Evolutionary conservation across 768 basidiomycete genomes (phyloP).

Genomic region (Tylopilus subfusipes): DNA sequence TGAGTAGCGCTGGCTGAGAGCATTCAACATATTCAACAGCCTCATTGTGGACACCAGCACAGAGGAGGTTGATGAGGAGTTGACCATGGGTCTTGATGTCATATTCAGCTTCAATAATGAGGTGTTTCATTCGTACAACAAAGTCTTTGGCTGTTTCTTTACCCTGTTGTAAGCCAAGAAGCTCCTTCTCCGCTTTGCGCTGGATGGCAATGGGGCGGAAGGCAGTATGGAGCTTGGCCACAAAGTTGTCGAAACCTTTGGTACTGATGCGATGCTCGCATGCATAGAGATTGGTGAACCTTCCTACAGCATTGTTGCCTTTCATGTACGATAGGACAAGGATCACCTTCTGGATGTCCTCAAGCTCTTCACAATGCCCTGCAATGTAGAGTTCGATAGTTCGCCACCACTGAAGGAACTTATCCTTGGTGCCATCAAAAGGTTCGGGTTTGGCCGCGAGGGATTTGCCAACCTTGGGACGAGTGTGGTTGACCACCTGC

Average conservation of each 20-base stretch:
- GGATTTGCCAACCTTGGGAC: background rate
- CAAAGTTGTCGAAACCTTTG: too few relatives aligned
- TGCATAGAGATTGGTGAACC: background rate
- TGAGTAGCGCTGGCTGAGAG: background rate
- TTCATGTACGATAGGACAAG: background rate
- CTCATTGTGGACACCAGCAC: background rate
- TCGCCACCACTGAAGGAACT: background rate
- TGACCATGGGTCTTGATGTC: accelerated
- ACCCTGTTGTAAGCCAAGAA: background rate
- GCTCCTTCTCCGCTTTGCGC: background rate
- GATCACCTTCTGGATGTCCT: background rate
- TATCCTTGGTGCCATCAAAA: background rate
- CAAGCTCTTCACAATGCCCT: background rate
- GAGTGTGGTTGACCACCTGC: too few relatives aligned
- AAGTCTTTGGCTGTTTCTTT: background rate
- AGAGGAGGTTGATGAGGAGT: background rate
- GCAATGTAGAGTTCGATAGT: background rate
- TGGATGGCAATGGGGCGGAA: background rate
- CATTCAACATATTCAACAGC: background rate
- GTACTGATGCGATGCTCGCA: too few relatives aligned
- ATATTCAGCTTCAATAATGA: background rate
- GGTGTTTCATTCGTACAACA: background rate
- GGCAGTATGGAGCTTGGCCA: background rate
- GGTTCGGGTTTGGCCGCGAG: background rate
- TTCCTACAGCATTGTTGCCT: background rate